phyloP scores from a whole-genome alignment of 768 basidiomycete species.

The Mycena maculata region DNA sequence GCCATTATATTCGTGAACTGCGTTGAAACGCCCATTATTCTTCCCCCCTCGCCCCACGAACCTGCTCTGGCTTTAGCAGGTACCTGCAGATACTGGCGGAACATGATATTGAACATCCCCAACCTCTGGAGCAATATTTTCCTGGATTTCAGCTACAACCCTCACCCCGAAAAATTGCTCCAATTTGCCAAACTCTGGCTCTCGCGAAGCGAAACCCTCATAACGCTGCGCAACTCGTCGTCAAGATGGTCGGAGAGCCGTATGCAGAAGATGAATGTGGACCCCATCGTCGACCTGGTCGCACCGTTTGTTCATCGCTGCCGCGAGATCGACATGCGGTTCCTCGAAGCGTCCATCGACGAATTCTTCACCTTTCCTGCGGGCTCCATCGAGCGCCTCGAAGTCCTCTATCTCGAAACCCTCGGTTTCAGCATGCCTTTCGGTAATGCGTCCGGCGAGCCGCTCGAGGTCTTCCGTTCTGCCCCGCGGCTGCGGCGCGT shows the following conservation, averaged over 20 bases:
- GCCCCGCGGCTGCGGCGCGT: conserved; percentile 32
- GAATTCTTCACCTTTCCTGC: conserved; percentile 32
- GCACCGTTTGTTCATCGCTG: conserved; percentile 29
- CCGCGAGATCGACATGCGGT: conserved; percentile 36
- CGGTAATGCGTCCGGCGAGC: conserved; percentile 3
- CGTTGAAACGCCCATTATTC: conserved; percentile 30
- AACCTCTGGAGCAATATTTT: conserved; percentile 34
- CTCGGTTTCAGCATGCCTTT: conserved; percentile 32
- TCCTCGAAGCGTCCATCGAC: conserved; percentile 34
- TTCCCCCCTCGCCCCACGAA: conserved; percentile 25
- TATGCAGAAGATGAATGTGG: conserved; percentile 14
- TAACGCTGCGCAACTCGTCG: conserved; percentile 33
- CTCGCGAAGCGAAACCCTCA: conserved; percentile 29
- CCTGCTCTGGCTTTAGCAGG: conserved; percentile 28
- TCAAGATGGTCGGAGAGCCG: conserved; percentile 25
- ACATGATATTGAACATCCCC: conserved; percentile 24
- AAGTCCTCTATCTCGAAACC: conserved; percentile 35
- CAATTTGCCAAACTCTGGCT: conserved; percentile 32
- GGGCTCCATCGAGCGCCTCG: conserved; percentile 31
- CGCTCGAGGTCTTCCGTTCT: conserved; percentile 33
- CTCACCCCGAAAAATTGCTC: conserved; percentile 25
- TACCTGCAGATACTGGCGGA: conserved; percentile 31
- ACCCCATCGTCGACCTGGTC: conserved; percentile 28
- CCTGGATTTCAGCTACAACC: conserved; percentile 28
- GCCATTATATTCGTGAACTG: conserved; percentile 28